Conservation (phyloP, 2,329 filamentous ascomycete species). For the Tricladium varicosporioides region DNA sequence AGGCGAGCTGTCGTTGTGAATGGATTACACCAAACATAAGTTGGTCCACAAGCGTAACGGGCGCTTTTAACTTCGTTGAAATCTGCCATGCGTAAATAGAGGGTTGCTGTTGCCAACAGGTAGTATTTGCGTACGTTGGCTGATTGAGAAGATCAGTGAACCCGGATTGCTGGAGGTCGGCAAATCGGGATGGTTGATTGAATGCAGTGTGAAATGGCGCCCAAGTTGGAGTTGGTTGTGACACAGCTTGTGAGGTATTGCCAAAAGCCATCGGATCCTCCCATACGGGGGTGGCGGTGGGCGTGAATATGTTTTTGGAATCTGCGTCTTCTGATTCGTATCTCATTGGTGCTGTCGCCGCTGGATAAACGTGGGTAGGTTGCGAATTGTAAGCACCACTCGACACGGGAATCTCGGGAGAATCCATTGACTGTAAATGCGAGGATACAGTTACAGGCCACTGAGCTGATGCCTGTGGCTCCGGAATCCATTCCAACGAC, state of each 20-base stretch:
- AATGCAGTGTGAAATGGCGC: slow-evolving; percentile 29
- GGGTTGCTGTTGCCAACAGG: slow-evolving; percentile 32
- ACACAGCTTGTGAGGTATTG: slow-evolving; percentile 15
- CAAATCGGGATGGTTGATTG: slow-evolving; percentile 28
- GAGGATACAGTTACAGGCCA: slow-evolving; percentile 10
- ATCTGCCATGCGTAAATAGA: slow-evolving; percentile 33
- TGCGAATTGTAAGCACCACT: slow-evolving; percentile 16
- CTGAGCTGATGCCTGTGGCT: slow-evolving; percentile 6
- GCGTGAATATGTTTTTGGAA: slow-evolving; percentile 22
- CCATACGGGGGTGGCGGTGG: slow-evolving; percentile 26
- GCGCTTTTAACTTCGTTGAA: slow-evolving; percentile 31
- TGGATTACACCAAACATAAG: slow-evolving; percentile 31
- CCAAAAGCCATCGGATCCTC: slow-evolving; percentile 25
- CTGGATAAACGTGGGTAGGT: slow-evolving; percentile 12
- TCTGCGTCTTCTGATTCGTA: slow-evolving; percentile 18
- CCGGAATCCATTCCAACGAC: slow-evolving; percentile 24
- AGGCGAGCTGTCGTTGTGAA: slow-evolving; percentile 27
- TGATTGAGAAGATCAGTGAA: slow-evolving; percentile 27
- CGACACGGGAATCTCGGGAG: slow-evolving; percentile 12
- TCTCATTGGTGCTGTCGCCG: slow-evolving; percentile 13
- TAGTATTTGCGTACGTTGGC: slow-evolving; percentile 13
- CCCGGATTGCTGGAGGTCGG: slow-evolving; percentile 21
- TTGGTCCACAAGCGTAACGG: slow-evolving; percentile 29
- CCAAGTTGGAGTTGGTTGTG: slow-evolving; percentile 26
- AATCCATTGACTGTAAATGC: slow-evolving; percentile 8